Percentiles rank a stretch among this genome's conserved stretches.
Conservation (phyloP, 2,329 filamentous ascomycete genomes). For the Trichoderma polysporum region DNA sequence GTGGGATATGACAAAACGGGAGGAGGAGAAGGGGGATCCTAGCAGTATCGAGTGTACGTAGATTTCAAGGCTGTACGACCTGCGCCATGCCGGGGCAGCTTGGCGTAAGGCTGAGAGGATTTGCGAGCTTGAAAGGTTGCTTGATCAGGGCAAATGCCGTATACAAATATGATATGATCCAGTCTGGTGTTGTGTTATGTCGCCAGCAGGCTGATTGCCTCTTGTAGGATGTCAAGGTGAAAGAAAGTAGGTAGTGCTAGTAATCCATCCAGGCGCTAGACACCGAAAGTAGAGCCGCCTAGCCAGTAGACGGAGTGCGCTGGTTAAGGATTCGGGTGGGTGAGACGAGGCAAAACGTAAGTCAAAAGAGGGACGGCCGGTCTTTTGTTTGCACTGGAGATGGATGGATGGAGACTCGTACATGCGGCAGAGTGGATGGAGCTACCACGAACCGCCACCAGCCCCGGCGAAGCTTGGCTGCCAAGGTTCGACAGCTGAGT, state of each 20-base stretch:
- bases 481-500: slow-evolving; percentile 11
- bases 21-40: not conserved
- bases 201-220: not conserved
- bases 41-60: not conserved
- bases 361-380: slow-evolving; percentile 13
- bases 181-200: too few species aligned
- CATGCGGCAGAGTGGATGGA: slow-evolving; percentile 18
- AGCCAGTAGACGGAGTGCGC: slow-evolving; percentile 1
- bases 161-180: not conserved
- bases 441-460: slow-evolving; percentile 13
- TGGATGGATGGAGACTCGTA: slow-evolving; percentile 11
- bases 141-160: not conserved
- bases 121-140: not conserved
- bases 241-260: not conserved
- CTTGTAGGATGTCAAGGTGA: not conserved
- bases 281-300: slow-evolving; percentile 2
- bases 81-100: not conserved
- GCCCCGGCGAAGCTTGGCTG: not conserved
- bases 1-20: not conserved
- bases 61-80: not conserved
- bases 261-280: slow-evolving; percentile 14
- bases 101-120: slow-evolving; percentile 11
- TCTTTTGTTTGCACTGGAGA: slow-evolving; percentile 12
- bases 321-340: slow-evolving; percentile 6
- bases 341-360: slow-evolving; percentile 16